A percentile compares a stretch with the other conserved stretches of the same genome.
phyloP scores from a whole-genome alignment of 2,329 filamentous ascomycete species.

The Diaporthe ampelina region DNA sequence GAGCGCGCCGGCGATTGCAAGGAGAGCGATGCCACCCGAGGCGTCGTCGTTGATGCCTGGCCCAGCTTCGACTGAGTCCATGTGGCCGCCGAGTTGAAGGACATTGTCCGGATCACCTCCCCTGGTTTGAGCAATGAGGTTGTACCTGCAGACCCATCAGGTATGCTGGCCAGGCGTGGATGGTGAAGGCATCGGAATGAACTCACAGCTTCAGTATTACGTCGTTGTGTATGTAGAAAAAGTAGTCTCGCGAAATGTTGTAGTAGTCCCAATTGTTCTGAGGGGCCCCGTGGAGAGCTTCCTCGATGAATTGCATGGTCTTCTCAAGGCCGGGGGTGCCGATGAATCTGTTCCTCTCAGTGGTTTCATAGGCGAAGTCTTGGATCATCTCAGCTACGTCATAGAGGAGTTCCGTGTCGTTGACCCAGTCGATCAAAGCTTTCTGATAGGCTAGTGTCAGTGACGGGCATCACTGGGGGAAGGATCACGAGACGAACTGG shows the following conservation, averaged over 20 bases:
- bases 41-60: slow-evolving; percentile 77
- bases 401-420: not conserved
- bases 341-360: not conserved
- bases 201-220: not conserved
- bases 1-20: slow-evolving; percentile 45
- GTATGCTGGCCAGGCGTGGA: no score
- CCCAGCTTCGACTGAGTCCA: slow-evolving; percentile 71
- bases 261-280: not conserved
- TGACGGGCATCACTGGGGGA: fast-evolving
- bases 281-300: not conserved
- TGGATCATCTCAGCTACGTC: not conserved
- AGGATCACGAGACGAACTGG: not conserved
- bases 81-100: slow-evolving; percentile 71
- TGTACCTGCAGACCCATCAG: slow-evolving; percentile 53
- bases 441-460: not conserved
- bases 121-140: slow-evolving; percentile 73
- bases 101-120: slow-evolving; percentile 70
- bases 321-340: not conserved
- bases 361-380: not conserved
- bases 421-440: not conserved
- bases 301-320: not conserved
- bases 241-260: not conserved
- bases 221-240: not conserved
- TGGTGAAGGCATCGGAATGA: no score
- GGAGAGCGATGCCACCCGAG: slow-evolving; percentile 56